These are phyloP conservation scores for Nitzschia inconspicua DNA, from an alignment of 108 stramenopile genomes.

Conservation along the genomic window DNA sequence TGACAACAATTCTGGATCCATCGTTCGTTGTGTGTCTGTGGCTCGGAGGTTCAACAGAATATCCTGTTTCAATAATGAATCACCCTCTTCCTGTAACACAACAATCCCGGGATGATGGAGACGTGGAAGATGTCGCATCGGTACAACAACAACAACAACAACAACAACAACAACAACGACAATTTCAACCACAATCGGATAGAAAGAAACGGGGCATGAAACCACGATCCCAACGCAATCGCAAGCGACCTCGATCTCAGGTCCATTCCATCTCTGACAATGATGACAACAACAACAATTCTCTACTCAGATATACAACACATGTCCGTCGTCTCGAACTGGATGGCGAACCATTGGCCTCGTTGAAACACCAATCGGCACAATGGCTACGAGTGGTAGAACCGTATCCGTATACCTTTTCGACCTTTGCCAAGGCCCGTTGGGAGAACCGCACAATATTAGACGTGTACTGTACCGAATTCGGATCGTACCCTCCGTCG, in stretches of 20 bases:
- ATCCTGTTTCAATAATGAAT: too few species aligned
- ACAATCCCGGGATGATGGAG: too few species aligned
- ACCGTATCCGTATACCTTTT: conserved; percentile 79
- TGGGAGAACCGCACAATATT: conserved; percentile 72
- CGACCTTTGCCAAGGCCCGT: conserved; percentile 71
- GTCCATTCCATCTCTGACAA: conserved; percentile 16
- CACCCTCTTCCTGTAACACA: too few species aligned
- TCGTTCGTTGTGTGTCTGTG: too few species aligned
- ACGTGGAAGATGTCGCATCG: too few species aligned
- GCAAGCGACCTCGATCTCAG: conserved; percentile 40
- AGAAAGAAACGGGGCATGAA: conserved; percentile 33
- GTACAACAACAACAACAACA: too few species aligned
- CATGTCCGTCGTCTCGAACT: conserved; percentile 12
- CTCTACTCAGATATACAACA: too few species aligned
- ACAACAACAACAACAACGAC: neutral
- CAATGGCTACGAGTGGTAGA: conserved; percentile 35
- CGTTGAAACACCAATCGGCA: neutral
- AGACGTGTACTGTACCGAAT: conserved; percentile 71
- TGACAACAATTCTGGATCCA: too few species aligned
- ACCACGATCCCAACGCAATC: conserved; percentile 42
- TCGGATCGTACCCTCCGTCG: conserved; percentile 67
- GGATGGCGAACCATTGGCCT: conserved; percentile 14
- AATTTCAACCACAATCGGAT: too few species aligned
- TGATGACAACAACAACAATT: conserved; percentile 10
- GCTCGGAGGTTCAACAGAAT: too few species aligned